Evolutionary conservation across 345 rosid genomes (phyloP), one percentile per base, ranked within the genome.

Genomic region (Heritiera fomes): DNA sequence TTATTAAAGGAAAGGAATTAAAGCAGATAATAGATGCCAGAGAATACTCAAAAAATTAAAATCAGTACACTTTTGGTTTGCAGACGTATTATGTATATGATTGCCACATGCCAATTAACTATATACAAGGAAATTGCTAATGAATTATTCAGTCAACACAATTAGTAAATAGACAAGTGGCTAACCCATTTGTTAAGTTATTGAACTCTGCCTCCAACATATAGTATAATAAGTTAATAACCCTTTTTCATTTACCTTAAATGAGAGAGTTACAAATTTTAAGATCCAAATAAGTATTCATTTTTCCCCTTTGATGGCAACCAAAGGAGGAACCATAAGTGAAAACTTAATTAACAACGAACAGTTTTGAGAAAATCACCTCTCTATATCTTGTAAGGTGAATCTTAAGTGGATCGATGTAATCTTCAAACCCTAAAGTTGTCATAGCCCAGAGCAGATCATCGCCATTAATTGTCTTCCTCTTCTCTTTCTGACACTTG

Each of bases 381-480:
- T 95, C 98, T 77, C 98, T 88, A 72, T 93, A 95, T 84, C 95
- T 84, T 73, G 86, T 58, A n/a, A 95, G 87, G 85, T 95, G 93
- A 80, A 85, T 56, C 88, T 93, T 95, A 8, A 95, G 88, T 8
- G 98, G 98, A 43, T 95, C 98, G 34, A 92, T 93, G 81, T 93
- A 95, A 75, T 93, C 98, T 89, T 93, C 98, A 86, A 95, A 95
- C 70, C 98, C 98, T 87, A 95, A 85, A 46, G 97, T 92, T 0
- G 98, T 91, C 97, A 95, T 93, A 49, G 97, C 95, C 98, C 98
- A 95, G 41, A 95, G 90, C 82, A 95, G 89, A 86, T 95, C 98
- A 75, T 95, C 98, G 49, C 97, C 98, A 66, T 95, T 95, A 71
- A 95, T 87, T 62, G 98, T 93, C 90, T 93, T 95, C 86, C 98